Evolutionary conservation across 2,329 filamentous ascomycete genomes (phyloP).

Genomic region (Pestalotiopsis fici): DNA sequence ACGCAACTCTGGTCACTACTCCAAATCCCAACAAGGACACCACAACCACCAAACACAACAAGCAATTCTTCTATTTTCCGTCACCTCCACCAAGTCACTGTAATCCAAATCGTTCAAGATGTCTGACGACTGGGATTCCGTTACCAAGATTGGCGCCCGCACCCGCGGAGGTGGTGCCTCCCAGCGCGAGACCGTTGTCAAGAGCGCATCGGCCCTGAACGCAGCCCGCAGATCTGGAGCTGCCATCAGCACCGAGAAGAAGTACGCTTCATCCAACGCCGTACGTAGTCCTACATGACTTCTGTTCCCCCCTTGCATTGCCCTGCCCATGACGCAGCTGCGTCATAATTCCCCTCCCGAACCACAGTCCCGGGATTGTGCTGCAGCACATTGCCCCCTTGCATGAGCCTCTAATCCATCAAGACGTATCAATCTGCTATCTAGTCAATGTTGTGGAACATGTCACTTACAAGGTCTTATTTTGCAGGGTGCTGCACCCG

Average conservation of each 20-base stretch:
- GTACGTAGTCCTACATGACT: constrained; percentile 53
- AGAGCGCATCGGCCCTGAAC: constrained; percentile 81
- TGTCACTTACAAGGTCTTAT: background rate
- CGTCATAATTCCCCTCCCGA: background rate
- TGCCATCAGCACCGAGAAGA: constrained; percentile 89
- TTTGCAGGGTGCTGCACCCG: constrained; percentile 48
- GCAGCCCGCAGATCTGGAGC: constrained; percentile 81
- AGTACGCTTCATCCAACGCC: constrained; percentile 73
- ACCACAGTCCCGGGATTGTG: no score
- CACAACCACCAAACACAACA: constrained; percentile 11
- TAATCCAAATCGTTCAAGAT: constrained; percentile 50
- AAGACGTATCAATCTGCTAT: background rate
- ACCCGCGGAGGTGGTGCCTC: constrained; percentile 65
- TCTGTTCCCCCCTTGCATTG: background rate
- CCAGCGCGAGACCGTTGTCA: constrained; percentile 84
- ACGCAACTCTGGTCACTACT: background rate
- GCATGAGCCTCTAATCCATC: background rate
- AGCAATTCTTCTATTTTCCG: background rate
- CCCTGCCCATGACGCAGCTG: background rate
- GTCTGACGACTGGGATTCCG: constrained; percentile 77
- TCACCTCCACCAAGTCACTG: constrained; percentile 12
- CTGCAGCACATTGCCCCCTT: no score
- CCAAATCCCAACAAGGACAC: constrained; percentile 10
- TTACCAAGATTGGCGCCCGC: constrained; percentile 94
- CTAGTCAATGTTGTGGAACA: background rate